Percentiles rank a stretch among this genome's conserved stretches.
Conservation (phyloP, 139 green algal species). For the Asterochloris erici region DNA sequence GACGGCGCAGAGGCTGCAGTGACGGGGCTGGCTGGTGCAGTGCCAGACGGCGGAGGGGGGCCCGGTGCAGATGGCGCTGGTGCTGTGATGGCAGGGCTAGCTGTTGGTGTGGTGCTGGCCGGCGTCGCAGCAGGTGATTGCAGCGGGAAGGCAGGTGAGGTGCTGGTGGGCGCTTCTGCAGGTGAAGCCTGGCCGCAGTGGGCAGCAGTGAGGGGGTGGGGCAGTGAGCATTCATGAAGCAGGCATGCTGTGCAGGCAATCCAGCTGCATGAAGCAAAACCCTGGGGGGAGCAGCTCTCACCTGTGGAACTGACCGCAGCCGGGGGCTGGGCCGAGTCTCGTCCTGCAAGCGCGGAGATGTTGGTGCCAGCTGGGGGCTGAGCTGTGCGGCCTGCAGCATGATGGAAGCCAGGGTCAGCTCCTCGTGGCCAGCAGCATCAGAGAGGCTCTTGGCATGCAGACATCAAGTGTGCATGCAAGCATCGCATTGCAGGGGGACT, state of each 20-base stretch:
- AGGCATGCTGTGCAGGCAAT: not conserved
- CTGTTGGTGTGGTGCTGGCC: not conserved
- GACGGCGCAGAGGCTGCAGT: not conserved
- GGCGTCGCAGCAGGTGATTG: too few species aligned
- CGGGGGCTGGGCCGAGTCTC: not conserved
- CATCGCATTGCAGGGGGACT: too few species aligned
- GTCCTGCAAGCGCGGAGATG: too few species aligned
- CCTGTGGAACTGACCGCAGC: not conserved
- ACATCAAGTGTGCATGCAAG: too few species aligned
- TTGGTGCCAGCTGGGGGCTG: too few species aligned
- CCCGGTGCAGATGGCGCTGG: not conserved
- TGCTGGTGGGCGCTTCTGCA: not conserved
- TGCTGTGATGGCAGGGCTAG: not conserved
- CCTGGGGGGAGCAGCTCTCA: not conserved
- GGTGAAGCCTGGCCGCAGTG: not conserved
- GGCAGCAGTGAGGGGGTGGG: not conserved
- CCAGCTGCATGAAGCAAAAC: not conserved
- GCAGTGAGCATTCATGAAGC: not conserved
- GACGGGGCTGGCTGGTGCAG: not conserved
- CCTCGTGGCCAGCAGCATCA: too few species aligned
- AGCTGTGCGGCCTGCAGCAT: too few species aligned
- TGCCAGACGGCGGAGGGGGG: not conserved
- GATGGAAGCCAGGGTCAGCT: too few species aligned
- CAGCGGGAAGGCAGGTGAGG: not conserved
- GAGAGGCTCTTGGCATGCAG: too few species aligned